Percentiles rank a stretch among this genome's conserved stretches.
These are phyloP conservation scores for Diplosphaera chodatii DNA, from an alignment of 139 green algal genomes.

Conservation along the genomic window DNA sequence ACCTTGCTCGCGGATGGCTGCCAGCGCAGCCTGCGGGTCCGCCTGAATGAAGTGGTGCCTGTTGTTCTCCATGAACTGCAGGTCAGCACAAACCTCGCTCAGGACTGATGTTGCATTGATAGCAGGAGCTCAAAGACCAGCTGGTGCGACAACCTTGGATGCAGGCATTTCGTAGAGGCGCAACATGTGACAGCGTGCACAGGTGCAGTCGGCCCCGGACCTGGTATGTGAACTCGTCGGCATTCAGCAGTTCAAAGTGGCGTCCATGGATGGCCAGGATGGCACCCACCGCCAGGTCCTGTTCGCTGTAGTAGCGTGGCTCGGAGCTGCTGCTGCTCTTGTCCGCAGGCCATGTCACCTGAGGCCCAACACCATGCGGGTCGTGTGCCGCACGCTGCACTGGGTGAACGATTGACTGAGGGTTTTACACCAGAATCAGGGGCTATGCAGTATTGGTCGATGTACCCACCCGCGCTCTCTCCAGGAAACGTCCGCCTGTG, in stretches of 20 bases:
- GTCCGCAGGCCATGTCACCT: constrained; percentile 27
- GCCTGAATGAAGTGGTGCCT: constrained; percentile 15
- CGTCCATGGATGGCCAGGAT: constrained; percentile 63
- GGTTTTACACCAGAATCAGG: no score
- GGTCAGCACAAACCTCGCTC: no score
- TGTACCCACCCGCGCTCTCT: constrained; percentile 44
- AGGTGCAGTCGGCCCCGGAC: no score
- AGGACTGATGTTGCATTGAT: no score
- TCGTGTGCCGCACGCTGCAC: no score
- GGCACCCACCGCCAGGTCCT: constrained; percentile 74
- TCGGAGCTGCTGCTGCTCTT: constrained; percentile 24
- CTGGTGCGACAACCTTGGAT: no score
- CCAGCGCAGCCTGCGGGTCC: neutral
- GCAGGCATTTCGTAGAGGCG: no score
- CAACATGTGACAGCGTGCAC: no score
- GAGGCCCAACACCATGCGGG: no score
- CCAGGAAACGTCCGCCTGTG: constrained; percentile 86
- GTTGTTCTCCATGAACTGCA: constrained; percentile 48
- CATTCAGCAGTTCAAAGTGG: constrained; percentile 72
- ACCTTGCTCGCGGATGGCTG: neutral
- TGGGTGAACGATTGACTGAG: no score
- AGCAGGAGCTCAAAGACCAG: no score
- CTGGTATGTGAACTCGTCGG: constrained; percentile 81
- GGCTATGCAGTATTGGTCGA: no score
- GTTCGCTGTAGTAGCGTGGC: constrained; percentile 49